Percentiles rank a stretch among this genome's conserved stretches.
Evolutionary conservation across 129 eudicot species (phyloP).

Genomic region (Centrapalus pauciflorus): DNA sequence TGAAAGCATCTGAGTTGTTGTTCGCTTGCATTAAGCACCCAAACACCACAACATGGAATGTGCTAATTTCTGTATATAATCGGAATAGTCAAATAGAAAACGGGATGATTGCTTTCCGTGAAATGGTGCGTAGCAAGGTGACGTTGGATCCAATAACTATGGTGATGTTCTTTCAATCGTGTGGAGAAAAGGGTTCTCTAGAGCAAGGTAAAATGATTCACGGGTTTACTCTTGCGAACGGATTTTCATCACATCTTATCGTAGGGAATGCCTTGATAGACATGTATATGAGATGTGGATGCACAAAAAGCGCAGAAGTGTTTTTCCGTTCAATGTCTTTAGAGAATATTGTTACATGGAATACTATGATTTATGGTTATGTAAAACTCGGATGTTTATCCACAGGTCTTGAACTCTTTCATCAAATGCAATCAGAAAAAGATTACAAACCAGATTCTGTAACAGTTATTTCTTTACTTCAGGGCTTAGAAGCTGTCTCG

Average conservation of each 20-base stretch:
- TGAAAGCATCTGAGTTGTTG: constrained; percentile 27
- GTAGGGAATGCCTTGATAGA: constrained; percentile 37
- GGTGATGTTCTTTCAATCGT: constrained; percentile 25
- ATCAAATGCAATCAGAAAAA: constrained; percentile 27
- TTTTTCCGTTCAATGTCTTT: constrained; percentile 22
- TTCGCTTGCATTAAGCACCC: constrained; percentile 19
- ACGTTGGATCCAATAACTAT: constrained; percentile 29
- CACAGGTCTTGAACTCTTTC: constrained; percentile 23
- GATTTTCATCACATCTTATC: constrained; percentile 37
- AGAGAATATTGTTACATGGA: constrained; percentile 45
- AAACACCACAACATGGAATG: constrained; percentile 39
- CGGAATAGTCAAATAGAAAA: constrained; percentile 16
- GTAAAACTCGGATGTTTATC: constrained; percentile 20
- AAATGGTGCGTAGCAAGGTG: constrained; percentile 24
- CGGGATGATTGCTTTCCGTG: constrained; percentile 24
- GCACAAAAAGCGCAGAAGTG: constrained; percentile 21
- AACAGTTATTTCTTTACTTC: constrained; percentile 36
- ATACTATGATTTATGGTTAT: constrained; percentile 36
- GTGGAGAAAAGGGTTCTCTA: constrained; percentile 25
- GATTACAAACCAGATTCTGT: constrained; percentile 28
- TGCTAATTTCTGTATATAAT: constrained; percentile 30
- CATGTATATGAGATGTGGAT: constrained; percentile 40
- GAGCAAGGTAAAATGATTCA: constrained; percentile 35
- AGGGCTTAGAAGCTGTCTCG: constrained; percentile 22
- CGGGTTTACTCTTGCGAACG: constrained; percentile 28